A percentile compares a stretch with the other conserved stretches of the same genome.
phyloP scores from a whole-genome alignment of 768 basidiomycete genomes.

The Kwoniella sp. region DNA sequence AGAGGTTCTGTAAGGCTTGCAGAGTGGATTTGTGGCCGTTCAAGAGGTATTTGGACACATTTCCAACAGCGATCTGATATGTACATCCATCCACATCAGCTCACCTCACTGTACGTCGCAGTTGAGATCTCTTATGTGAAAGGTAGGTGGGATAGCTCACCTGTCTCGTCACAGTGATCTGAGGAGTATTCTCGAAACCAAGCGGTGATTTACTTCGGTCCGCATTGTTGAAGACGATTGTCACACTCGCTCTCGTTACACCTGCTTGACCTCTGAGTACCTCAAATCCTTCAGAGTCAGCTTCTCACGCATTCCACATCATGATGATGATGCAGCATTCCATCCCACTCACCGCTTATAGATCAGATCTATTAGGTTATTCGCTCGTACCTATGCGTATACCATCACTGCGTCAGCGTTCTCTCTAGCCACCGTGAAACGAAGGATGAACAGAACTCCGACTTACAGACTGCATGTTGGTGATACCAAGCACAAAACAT shows the following conservation, averaged over 20 bases:
- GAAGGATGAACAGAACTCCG: too few species aligned
- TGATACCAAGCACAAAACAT: conserved; percentile 96
- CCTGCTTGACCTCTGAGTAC: conserved; percentile 77
- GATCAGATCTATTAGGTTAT: conserved; percentile 93
- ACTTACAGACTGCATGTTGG: conserved; percentile 86
- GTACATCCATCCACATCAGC: conserved; percentile 1
- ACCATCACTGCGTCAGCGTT: too few species aligned
- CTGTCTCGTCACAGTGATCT: conserved; percentile 96
- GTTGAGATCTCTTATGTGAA: too few species aligned
- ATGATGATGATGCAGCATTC: neutral
- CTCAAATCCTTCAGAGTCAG: neutral
- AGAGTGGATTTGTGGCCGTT: conserved; percentile 94
- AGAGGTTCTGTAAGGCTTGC: conserved; percentile 79
- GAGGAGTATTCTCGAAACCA: conserved; percentile 74
- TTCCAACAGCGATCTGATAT: conserved; percentile 82
- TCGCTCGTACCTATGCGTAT: conserved; percentile 56
- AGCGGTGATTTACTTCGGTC: conserved; percentile 80
- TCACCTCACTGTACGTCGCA: too few species aligned
- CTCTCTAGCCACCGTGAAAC: too few species aligned
- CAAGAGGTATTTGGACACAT: conserved; percentile 88
- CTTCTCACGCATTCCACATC: neutral
- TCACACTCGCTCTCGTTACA: conserved; percentile 93
- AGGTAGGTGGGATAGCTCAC: conserved; percentile 58
- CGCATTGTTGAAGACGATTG: conserved; percentile 97
- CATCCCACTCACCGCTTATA: conserved; percentile 88